Conservation (phyloP, 2,329 filamentous ascomycete genomes). For the Cladosporium oxysporum region DNA sequence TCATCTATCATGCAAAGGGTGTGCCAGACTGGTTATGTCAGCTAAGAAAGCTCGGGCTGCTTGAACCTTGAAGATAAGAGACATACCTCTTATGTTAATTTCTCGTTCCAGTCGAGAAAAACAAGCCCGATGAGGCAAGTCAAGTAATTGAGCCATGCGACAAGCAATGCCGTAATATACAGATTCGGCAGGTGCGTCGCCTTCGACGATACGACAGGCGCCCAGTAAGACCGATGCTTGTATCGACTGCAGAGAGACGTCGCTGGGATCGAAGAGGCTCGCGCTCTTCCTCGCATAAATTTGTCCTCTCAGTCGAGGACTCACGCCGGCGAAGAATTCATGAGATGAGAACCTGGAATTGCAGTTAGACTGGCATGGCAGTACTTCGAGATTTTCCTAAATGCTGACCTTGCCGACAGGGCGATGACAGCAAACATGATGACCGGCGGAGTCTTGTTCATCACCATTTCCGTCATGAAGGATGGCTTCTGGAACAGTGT, state of each 20-base stretch:
- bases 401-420: slow-evolving; percentile 13
- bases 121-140: slow-evolving; percentile 5
- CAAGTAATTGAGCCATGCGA: slow-evolving; percentile 15
- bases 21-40: slow-evolving; percentile 12
- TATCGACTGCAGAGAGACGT: slow-evolving; percentile 14
- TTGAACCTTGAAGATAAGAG: background rate
- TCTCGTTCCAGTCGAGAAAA: slow-evolving; percentile 6
- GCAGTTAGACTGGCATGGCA: background rate
- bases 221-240: slow-evolving; percentile 16
- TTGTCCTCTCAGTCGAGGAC: background rate
- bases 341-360: slow-evolving; percentile 9
- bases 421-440: slow-evolving; percentile 18
- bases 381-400: background rate
- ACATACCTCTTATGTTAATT: slow-evolving; percentile 18
- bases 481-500: slow-evolving; percentile 18
- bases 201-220: slow-evolving; percentile 10
- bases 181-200: slow-evolving; percentile 11
- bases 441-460: slow-evolving; percentile 11
- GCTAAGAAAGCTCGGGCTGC: background rate
- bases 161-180: slow-evolving; percentile 17
- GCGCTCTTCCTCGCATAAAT: slow-evolving; percentile 13
- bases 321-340: slow-evolving; percentile 13
- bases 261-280: slow-evolving; percentile 18
- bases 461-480: slow-evolving; percentile 16
- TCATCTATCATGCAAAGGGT: slow-evolving; percentile 16